Base-by-base conservation (phyloP, 1,139 yeast species). In the Sugiyamaella sp. region DNA sequence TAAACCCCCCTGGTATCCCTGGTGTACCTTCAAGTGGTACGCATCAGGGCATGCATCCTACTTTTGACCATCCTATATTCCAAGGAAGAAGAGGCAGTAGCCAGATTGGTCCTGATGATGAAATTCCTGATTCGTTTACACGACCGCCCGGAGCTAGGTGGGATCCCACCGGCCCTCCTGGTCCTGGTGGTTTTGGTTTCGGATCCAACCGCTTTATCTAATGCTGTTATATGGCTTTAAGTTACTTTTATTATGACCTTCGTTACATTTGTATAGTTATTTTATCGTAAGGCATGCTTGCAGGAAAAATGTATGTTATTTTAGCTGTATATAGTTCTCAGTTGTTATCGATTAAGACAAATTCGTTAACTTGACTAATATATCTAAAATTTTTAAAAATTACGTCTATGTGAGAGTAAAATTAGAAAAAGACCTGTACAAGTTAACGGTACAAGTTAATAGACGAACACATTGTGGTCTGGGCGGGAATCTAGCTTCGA, bases 121-220 rank as follows among this genome's bases (percentile, higher is more conserved):
- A 35, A n/a, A 22, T 41, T 12, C 52, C 52, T 22, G 68, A 65
- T 51, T 57, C 53, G 3, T 40, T 55, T 32, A 48, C 53, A 21
- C 54, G 64, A 32, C 70, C 73, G 10, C 76, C 76, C 1, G 77
- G 77, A 1, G 66, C 74, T n/a, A 67, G 72, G 24, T 74, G 65
- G 59, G 76, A 74, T 53, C 66, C 68, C 5, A 57, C 63, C n/a
- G 66, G 66, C 1, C 64, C 63, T 6, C 44, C 50, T 19, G 49
- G 49, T 2, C 35, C 21, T 14, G 37, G 44, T 14, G 50, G 50
- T 8, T 46, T 46, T 17, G 50, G 50, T 2, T 46, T 46, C 22
- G 50, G 50, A 3, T 39, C 44, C 3, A 46, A 46, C 22, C 50
- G 50, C 10, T 46, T 46, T 27, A 46, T 46, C 19, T 46, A 37